Evolutionary conservation across 179 eudicot genomes (phyloP), one percentile per base, ranked within the genome.

Genomic region (Silene noctiflora): DNA sequence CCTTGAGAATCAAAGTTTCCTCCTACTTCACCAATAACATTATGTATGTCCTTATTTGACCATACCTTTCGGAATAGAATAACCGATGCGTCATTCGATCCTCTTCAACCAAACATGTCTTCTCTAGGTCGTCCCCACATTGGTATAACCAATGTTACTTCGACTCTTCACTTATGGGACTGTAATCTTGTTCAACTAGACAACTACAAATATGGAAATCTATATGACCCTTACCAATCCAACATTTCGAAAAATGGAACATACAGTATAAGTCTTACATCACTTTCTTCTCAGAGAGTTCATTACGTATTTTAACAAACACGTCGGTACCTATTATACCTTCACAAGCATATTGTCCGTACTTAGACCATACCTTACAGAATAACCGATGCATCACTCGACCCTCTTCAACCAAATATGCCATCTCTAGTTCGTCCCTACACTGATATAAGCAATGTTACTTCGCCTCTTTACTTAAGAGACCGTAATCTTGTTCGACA

Each of bases 11-110:
- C 75, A 21, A 75, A 56, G 39, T 60, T 46, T 39, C 63, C 3
- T 44, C 73, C 67, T 72, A 77, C 77, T 82, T 78, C 79, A 78
- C 64, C 74, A 82, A 72, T 67, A 75, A 21, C 62, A 78, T 81
- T 6, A 78, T 83, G 62, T 74, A 35, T 39, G 46, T 39, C 71
- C 60, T 69, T 19, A 44, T 70, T 69, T 69, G 80, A 72, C 72
- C 78, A 73, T 62, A 51, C n/a, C 58, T 51, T 51, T 51, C 53
- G 53, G 53, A 8, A 51, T 3, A 51, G 58, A 12, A 51, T 51
- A 51, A 51, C 58, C 58, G n/a, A 51, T 51, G 58, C n/a, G 4
- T 51, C 58, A 51, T 6, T 51, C 58, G n/a, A 51, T 19, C 58
- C 19, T 51, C 58, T 51, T 51, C 58, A 51, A 14, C 16, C 58